These are phyloP conservation scores for Selaginella tamariscina DNA, from an alignment of 75 land plant genomes.

Conservation along the genomic window DNA sequence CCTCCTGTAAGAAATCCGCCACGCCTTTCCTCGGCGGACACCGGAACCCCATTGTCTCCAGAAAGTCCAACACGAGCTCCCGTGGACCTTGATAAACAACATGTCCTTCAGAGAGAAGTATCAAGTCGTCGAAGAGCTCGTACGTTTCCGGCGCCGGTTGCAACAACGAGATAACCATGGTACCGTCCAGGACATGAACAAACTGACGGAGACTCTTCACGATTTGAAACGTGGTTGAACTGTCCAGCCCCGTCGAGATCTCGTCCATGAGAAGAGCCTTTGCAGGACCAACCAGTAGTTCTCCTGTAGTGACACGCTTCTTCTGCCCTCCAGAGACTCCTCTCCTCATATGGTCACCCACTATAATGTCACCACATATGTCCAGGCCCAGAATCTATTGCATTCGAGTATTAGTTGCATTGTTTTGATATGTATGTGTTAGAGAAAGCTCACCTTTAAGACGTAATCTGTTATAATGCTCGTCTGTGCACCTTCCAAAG, in stretches of 20 bases:
- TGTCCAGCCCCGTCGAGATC: conserved; percentile 23
- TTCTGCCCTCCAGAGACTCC: too few relatives aligned
- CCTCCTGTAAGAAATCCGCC: conserved; percentile 37
- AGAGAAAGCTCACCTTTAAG: conserved; percentile 16
- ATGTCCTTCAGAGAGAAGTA: conserved; percentile 39
- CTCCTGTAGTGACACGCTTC: too few relatives aligned
- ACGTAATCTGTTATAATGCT: conserved; percentile 18
- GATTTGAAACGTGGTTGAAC: conserved; percentile 23
- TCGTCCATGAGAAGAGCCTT: conserved; percentile 14
- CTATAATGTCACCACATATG: too few relatives aligned
- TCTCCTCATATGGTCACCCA: too few relatives aligned
- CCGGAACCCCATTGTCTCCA: conserved; percentile 21
- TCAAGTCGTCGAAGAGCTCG: conserved; percentile 60
- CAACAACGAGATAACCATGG: conserved; percentile 45
- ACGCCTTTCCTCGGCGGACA: conserved; percentile 32
- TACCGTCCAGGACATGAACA: conserved; percentile 42
- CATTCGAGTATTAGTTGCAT: too few relatives aligned
- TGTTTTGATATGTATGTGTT: too few relatives aligned
- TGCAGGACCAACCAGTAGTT: conserved; percentile 14
- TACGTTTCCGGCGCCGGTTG: conserved; percentile 78
- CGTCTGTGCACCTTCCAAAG: conserved; percentile 18
- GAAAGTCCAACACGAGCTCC: conserved; percentile 24
- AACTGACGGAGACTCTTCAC: conserved; percentile 18
- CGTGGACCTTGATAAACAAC: conserved; percentile 33
- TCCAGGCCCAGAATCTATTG: too few relatives aligned